Base-by-base conservation (phyloP, 2,329 filamentous ascomycete genomes). In the Apiospora rasikravindrae region DNA sequence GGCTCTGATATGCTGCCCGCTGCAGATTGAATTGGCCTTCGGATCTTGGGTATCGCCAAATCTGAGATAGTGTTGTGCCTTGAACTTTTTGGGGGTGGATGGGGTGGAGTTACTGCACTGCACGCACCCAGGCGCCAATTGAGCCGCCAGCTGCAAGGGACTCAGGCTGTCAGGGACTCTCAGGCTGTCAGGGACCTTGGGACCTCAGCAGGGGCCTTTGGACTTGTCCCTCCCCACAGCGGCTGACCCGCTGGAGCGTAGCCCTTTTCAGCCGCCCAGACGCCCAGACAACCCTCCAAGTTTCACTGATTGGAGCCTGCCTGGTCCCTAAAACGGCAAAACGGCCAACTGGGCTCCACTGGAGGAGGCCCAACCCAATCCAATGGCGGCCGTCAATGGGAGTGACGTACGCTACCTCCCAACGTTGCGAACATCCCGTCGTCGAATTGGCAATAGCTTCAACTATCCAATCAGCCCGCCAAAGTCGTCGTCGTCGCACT, bases 41-140 rank as follows among this genome's bases (percentile, higher is more conserved):
- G 51, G 53, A 61, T 61, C 53, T 61, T 61, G 53, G 53, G 53
- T 61, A 61, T 61, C 29, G 53, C 53, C 53, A 61, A 61, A 61
- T 61, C 53, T 33, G 53, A 61, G 53, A 61, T 61, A 22, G 53
- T 26, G 26, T 22, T 42, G 40, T 13, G 33, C 16, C 37, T 61
- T 33, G 53, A 33, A 61, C 53, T 33, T 61, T 61, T 37, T 13
- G 53, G 53, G 19, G 53, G 19, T 26, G 53, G 33, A 61, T 33
- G 29, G 29, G 53, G 33, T 61, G 53, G 53, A 33, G 53, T 33
- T 37, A 37, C 53, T 37, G 29, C 26, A 16, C 51, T 57, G 51
- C 53, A 33, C 33, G 51, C 53, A 29, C 29, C 53, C 19, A 33
- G 19, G 26, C 29, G 47, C 47, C 7, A 24, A 22, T n/a, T 11